Base-by-base conservation (phyloP, 768 basidiomycete species). In the Pulveroboletus sp. region DNA sequence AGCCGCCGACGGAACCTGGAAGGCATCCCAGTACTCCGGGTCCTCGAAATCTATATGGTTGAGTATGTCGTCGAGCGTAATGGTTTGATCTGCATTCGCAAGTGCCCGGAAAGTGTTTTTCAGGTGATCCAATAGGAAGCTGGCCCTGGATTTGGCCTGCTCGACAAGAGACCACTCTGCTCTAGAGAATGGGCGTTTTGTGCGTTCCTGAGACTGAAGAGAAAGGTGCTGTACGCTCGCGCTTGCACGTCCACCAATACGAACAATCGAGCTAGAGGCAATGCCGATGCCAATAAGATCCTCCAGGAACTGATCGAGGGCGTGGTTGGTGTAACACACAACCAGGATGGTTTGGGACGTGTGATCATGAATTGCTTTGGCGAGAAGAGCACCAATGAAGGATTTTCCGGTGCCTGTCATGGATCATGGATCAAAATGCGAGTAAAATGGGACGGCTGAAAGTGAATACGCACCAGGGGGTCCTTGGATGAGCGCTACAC, bases 291-390 rank as follows among this genome's bases (percentile, higher is more conserved):
- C 71, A 2, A 87, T 59, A 2, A 88, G 74, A 45, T 82, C 79
- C 20, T 79, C 77, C 5, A 88, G 71, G 46, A 88, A 82, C 43
- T 85, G 80, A 51, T 87, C 85, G 0, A 88, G 74, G 0, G 86
- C 85, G 38, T 88, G 86, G 49, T 88, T 88, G 1, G 85, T 88
- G 52, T 79, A 87, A 53, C 84, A 86, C 16, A 85, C 80, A 1
- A 87, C 82, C 5, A 87, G 75, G 20, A 88, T 85, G 0, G 61
- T 79, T 43, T 73, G 69, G 0, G 56, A 16, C 0, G 77, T 77
- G 45, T 65, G 63, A 13, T 79, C 74, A 37, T 85, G 75, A 6
- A 85, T 63, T 4, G 75, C 67, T 55, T 85, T 87, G 0, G 82
- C 83, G 1, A 87, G 64, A 2, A 87, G 69, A 0, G 82, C 82